Evolutionary conservation across 176 grass and related monocot species (phyloP).

Genomic region (Luzula sylvatica): DNA sequence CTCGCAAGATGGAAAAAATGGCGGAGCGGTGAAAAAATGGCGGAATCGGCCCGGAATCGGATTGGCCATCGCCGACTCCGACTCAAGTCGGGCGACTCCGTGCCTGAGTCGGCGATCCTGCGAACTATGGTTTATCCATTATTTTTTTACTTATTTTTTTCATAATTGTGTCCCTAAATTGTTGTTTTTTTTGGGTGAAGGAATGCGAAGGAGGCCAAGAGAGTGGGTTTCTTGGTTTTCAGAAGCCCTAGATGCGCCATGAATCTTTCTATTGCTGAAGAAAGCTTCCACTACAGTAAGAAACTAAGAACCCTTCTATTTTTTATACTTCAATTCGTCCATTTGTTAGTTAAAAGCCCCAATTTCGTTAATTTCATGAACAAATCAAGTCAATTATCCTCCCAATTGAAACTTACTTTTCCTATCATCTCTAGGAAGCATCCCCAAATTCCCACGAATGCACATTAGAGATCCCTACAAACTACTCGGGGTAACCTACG

Average conservation of each 20-base stretch:
- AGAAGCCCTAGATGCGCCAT: conserved; percentile 44
- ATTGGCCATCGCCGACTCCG: too few species aligned
- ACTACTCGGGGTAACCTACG: conserved; percentile 58
- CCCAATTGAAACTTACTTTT: background rate
- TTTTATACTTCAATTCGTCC: too few species aligned
- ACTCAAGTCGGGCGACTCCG: too few species aligned
- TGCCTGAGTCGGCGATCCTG: too few species aligned
- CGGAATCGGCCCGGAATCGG: too few species aligned
- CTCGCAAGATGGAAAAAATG: too few species aligned
- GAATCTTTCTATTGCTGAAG: conserved; percentile 58
- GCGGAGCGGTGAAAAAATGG: too few species aligned
- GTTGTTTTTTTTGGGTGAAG: conserved; percentile 5
- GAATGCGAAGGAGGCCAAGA: conserved; percentile 19
- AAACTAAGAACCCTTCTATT: conserved; percentile 4
- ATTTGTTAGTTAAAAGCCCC: too few species aligned
- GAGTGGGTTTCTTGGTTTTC: conserved; percentile 22
- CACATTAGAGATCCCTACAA: conserved; percentile 56
- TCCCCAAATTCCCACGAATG: conserved; percentile 61
- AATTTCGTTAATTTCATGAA: too few species aligned
- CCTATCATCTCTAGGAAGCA: conserved; percentile 31
- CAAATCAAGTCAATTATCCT: background rate
- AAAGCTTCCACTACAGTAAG: conserved; percentile 54
- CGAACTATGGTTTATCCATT: too few species aligned
- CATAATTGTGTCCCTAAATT: background rate
- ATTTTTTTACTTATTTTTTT: conserved; percentile 11